Conservation (phyloP, 768 basidiomycete species). For the Boletus speciosus region DNA sequence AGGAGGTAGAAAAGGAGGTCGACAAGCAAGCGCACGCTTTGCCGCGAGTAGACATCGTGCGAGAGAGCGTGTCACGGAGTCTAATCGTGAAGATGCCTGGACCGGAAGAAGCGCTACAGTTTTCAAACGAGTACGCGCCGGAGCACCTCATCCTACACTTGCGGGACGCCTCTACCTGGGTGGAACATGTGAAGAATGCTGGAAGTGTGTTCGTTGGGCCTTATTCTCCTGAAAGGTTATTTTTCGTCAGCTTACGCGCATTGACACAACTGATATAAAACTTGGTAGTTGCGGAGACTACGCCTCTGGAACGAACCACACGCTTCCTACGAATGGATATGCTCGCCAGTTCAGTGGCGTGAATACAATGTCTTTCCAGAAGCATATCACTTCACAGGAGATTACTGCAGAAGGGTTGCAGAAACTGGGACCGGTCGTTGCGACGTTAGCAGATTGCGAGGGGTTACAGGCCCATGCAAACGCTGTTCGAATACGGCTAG, state of each 20-base stretch:
- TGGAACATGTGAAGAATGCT: constrained; percentile 79
- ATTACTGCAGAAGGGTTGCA: constrained; percentile 75
- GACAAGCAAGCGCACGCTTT: constrained; percentile 85
- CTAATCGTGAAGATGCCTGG: constrained; percentile 74
- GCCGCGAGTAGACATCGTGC: constrained; percentile 84
- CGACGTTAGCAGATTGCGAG: constrained; percentile 90
- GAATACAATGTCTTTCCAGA: constrained; percentile 96
- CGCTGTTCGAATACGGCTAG: constrained; percentile 84
- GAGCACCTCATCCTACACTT: constrained; percentile 96
- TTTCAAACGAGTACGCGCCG: constrained; percentile 97
- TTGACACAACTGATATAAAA: constrained; percentile 7
- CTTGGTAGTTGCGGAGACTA: constrained; percentile 88
- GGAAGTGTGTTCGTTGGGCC: constrained; percentile 96
- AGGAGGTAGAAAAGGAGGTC: constrained; percentile 79
- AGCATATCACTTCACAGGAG: constrained; percentile 97
- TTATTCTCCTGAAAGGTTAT: constrained; percentile 91
- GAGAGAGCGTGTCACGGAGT: constrained; percentile 85
- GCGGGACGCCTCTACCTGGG: constrained; percentile 59
- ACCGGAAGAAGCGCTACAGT: constrained; percentile 73
- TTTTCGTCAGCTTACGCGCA: neutral
- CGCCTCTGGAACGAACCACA: constrained; percentile 98
- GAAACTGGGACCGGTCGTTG: constrained; percentile 81
- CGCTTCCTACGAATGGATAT: constrained; percentile 93
- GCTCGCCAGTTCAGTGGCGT: constrained; percentile 98
- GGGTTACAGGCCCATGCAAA: constrained; percentile 94